phyloP scores from a whole-genome alignment of 2,329 filamentous ascomycete species.

The Juglanconis oblonga region DNA sequence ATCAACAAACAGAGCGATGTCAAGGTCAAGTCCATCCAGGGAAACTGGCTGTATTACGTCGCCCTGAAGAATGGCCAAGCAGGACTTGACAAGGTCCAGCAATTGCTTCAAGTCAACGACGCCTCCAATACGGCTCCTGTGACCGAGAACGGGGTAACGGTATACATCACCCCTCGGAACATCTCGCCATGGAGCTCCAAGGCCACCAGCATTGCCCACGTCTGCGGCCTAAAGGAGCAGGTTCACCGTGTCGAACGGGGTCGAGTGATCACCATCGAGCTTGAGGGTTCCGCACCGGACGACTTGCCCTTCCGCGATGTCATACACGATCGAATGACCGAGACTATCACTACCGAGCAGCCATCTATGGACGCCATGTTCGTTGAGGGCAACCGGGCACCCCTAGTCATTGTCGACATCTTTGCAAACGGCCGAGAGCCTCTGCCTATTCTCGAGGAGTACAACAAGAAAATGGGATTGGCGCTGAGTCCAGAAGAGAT shows the following conservation, averaged over 20 bases:
- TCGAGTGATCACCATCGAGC: conserved; percentile 68
- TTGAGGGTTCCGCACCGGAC: conserved; percentile 49
- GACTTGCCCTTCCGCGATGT: conserved; percentile 63
- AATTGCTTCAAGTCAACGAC: conserved; percentile 42
- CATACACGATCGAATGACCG: conserved; percentile 94
- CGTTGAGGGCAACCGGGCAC: conserved; percentile 58
- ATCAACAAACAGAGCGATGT: conserved; percentile 23
- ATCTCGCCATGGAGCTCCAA: conserved; percentile 98
- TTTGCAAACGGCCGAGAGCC: conserved; percentile 64
- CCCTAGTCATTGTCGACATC: conserved; percentile 74
- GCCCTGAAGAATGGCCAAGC: conserved; percentile 51
- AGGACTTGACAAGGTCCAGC: conserved; percentile 40
- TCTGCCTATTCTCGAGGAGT: conserved; percentile 70
- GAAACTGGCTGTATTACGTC: conserved; percentile 65
- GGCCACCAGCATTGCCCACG: conserved; percentile 88
- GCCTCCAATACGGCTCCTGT: conserved; percentile 37
- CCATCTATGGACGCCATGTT: conserved; percentile 79
- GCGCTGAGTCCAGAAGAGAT: conserved; percentile 87
- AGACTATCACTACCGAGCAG: conserved; percentile 64
- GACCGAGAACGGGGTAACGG: conserved; percentile 44
- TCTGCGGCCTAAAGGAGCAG: conserved; percentile 73
- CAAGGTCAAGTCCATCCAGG: conserved; percentile 46
- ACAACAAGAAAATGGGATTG: conserved; percentile 80
- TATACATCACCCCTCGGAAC: conserved; percentile 77
- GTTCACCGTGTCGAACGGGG: conserved; percentile 84